These are phyloP conservation scores for Cryptosporidium bovis DNA, from an alignment of 169 alveolate species.

Conservation along the genomic window DNA sequence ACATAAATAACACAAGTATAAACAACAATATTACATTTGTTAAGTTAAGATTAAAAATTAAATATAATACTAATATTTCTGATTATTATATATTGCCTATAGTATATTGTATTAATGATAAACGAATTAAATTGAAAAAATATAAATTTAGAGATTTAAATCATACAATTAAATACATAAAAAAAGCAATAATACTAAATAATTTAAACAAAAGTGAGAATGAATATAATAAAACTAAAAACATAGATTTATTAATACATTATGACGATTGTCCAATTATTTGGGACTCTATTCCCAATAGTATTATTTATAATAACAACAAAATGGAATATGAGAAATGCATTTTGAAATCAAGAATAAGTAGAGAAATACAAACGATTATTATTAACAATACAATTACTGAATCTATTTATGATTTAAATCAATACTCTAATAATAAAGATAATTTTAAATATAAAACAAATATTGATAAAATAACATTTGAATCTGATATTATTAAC, in stretches of 20 bases:
- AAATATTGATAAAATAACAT: neutral
- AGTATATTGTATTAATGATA: slow-evolving; percentile 33
- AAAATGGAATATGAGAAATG: slow-evolving; percentile 31
- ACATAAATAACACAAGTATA: neutral
- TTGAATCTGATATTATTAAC: neutral
- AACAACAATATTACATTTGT: slow-evolving; percentile 18
- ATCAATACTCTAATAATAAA: neutral
- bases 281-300: slow-evolving; percentile 51
- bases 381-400: slow-evolving; percentile 13
- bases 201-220: neutral
- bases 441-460: neutral
- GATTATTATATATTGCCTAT: slow-evolving; percentile 3
- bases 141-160: slow-evolving; percentile 38
- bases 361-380: slow-evolving; percentile 17
- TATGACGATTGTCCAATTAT: slow-evolving; percentile 68
- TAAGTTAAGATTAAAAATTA: slow-evolving; percentile 3
- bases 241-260: slow-evolving; percentile 43
- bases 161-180: slow-evolving; percentile 47
- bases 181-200: slow-evolving; percentile 7
- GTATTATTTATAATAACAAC: slow-evolving; percentile 17
- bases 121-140: slow-evolving; percentile 18
- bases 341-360: slow-evolving; percentile 29
- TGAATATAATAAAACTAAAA: neutral
- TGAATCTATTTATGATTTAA: neutral
- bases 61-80: neutral